A percentile compares a stretch with the other conserved stretches of the same genome.
These are phyloP conservation scores for Metschnikowia shivogae DNA, from an alignment of 805 yeast species.

Conservation along the genomic window DNA sequence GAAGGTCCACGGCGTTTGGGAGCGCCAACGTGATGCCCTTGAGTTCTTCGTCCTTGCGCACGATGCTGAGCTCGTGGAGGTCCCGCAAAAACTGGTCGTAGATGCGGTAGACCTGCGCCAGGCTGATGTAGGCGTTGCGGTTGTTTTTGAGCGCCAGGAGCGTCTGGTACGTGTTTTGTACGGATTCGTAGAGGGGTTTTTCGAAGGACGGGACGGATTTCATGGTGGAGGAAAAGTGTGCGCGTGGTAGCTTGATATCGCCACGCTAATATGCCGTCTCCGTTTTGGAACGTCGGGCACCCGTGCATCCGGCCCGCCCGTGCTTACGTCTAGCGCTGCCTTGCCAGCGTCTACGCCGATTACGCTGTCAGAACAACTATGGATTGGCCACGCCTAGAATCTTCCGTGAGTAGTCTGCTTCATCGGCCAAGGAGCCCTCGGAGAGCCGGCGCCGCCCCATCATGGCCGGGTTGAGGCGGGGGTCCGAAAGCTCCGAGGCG, in stretches of 20 bases:
- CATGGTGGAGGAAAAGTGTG: neutral
- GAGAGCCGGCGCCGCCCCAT: conserved; percentile 79
- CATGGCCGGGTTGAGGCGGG: conserved; percentile 69
- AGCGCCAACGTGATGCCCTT: conserved; percentile 32
- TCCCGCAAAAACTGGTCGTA: conserved; percentile 55
- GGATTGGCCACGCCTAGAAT: conserved; percentile 87
- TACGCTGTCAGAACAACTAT: conserved; percentile 3
- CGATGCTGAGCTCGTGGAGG: conserved; percentile 49
- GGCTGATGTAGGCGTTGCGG: conserved; percentile 59
- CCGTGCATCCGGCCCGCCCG: conserved; percentile 1
- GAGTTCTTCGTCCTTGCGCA: conserved; percentile 47
- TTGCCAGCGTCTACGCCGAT: neutral
- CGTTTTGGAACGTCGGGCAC: neutral
- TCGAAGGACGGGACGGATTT: conserved; percentile 34
- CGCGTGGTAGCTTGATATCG: neutral
- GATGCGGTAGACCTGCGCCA: conserved; percentile 58
- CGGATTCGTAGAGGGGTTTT: conserved; percentile 28
- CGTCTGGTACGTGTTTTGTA: conserved; percentile 24
- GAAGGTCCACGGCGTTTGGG: conserved; percentile 60
- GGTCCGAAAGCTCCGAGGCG: conserved; percentile 38
- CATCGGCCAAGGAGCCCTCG: conserved; percentile 85
- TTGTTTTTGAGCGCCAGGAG: conserved; percentile 50
- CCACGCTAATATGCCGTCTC: too few relatives aligned
- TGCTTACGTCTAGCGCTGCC: too few relatives aligned
- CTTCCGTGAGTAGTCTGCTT: conserved; percentile 75